phyloP scores from a whole-genome alignment of 495 filamentous ascomycete species.

The Aspergillus steynii region DNA sequence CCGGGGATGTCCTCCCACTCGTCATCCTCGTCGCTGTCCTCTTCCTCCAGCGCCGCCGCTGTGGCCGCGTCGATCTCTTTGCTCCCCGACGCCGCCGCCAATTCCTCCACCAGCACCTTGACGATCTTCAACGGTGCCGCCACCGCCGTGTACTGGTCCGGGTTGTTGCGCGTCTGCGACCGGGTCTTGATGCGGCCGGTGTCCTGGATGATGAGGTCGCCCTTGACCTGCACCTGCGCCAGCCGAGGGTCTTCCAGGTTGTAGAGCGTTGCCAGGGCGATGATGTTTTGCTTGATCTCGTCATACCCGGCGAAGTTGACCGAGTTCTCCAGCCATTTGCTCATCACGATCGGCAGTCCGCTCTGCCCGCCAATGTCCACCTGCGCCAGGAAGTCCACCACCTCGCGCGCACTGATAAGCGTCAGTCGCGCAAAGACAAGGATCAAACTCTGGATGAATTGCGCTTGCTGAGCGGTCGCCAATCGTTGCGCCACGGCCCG shows the following conservation, averaged over 20 bases:
- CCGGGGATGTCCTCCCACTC: conserved; percentile 89
- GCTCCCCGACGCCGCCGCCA: conserved; percentile 61
- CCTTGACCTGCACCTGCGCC: conserved; percentile 77
- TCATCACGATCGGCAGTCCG: conserved; percentile 82
- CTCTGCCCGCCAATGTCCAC: conserved; percentile 70
- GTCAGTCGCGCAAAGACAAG: conserved; percentile 92
- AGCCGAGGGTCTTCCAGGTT: conserved; percentile 82
- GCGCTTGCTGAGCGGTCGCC: conserved; percentile 73
- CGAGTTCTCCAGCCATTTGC: conserved; percentile 96
- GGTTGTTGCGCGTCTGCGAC: conserved; percentile 79
- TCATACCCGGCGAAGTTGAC: conserved; percentile 95
- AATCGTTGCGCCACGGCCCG: conserved; percentile 86
- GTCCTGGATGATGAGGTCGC: conserved; percentile 81
- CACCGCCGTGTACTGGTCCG: conserved; percentile 87
- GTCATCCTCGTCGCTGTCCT: conserved; percentile 61
- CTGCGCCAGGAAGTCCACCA: conserved; percentile 85
- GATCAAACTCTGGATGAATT: conserved; percentile 89
- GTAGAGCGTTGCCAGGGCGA: conserved; percentile 87
- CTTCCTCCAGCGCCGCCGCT: conserved; percentile 54
- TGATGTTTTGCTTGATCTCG: conserved; percentile 93
- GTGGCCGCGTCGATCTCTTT: conserved; percentile 55
- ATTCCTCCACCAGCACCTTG: conserved; percentile 91
- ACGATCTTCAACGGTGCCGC: conserved; percentile 89
- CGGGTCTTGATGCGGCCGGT: conserved; percentile 90
- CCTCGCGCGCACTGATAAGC: conserved; percentile 79